Conservation (phyloP, 192 early-diverging fungal species). For the Podila epigama region DNA sequence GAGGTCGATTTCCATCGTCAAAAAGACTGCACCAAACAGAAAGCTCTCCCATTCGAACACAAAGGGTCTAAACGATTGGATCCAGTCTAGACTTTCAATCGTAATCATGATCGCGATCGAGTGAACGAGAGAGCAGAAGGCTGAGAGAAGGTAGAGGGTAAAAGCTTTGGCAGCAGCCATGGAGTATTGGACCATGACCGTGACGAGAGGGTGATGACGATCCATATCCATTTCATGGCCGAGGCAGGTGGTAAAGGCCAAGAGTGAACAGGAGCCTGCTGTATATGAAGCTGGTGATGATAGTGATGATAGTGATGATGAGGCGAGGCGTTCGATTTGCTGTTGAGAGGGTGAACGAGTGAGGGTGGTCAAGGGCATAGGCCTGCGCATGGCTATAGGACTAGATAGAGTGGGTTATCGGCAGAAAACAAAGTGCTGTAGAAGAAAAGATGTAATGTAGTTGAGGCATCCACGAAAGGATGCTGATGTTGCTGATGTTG, state of each 20-base stretch:
- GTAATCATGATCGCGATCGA: conserved; percentile 9
- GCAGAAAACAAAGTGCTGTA: too few relatives aligned
- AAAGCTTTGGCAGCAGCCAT: conserved; percentile 14
- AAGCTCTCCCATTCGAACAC: conserved; percentile 26
- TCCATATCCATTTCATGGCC: not conserved
- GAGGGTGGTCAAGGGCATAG: too few relatives aligned
- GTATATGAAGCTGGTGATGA: too few relatives aligned
- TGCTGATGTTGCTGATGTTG: too few relatives aligned
- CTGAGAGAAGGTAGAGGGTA: conserved; percentile 7
- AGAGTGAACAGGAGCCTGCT: not conserved
- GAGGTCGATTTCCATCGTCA: conserved; percentile 17
- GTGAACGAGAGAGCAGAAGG: conserved; percentile 12
- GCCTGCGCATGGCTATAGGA: too few relatives aligned
- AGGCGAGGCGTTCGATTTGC: too few relatives aligned
- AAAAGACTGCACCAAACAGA: conserved; percentile 24
- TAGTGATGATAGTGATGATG: too few relatives aligned
- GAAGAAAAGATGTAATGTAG: too few relatives aligned
- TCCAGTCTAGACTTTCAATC: conserved; percentile 14
- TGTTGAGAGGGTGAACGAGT: too few relatives aligned
- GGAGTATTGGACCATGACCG: conserved; percentile 10
- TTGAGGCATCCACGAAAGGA: too few relatives aligned
- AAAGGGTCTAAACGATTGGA: conserved; percentile 12
- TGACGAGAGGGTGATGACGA: conserved; percentile 2
- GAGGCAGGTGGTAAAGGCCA: not conserved
- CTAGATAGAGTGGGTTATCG: too few relatives aligned